Evolutionary conservation across 192 early-diverging fungal genomes (phyloP).

Genomic region (Backusella circina): DNA sequence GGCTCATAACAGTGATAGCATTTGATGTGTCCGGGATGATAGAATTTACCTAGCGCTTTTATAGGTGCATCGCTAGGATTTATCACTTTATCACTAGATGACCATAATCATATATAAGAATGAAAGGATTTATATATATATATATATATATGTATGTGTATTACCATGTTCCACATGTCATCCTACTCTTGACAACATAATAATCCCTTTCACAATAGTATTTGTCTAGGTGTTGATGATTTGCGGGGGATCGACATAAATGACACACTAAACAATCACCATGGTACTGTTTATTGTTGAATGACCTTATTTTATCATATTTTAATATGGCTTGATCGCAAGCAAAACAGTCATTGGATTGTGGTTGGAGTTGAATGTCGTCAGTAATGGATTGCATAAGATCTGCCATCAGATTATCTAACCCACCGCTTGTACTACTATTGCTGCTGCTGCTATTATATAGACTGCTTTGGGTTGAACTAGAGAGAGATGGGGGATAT

Average conservation of each 20-base stretch:
- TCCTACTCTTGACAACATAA: constrained; percentile 30
- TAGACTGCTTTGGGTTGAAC: not conserved
- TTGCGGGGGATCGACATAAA: constrained; percentile 41
- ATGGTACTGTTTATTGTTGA: constrained; percentile 29
- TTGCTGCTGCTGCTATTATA: not conserved
- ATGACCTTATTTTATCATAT: not conserved
- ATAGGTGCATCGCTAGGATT: constrained; percentile 34
- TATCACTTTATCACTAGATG: constrained; percentile 31
- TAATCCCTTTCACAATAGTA: constrained; percentile 66
- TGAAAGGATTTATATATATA: not conserved
- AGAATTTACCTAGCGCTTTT: constrained; percentile 61
- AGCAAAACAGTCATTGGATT: not conserved
- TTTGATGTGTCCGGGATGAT: constrained; percentile 60
- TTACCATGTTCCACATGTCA: constrained; percentile 55
- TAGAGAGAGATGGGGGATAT: not conserved
- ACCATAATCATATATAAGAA: not conserved
- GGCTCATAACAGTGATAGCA: constrained; percentile 65
- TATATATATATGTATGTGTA: not conserved
- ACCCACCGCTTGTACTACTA: not conserved
- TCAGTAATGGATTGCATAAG: constrained; percentile 27
- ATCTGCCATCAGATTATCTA: constrained; percentile 31
- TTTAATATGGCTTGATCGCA: not conserved
- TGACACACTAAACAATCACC: constrained; percentile 53
- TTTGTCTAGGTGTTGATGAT: constrained; percentile 48
- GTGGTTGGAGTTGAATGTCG: not conserved